Conservation (phyloP, 352 stramenopile genomes). For the Phytopythium sindhum region DNA sequence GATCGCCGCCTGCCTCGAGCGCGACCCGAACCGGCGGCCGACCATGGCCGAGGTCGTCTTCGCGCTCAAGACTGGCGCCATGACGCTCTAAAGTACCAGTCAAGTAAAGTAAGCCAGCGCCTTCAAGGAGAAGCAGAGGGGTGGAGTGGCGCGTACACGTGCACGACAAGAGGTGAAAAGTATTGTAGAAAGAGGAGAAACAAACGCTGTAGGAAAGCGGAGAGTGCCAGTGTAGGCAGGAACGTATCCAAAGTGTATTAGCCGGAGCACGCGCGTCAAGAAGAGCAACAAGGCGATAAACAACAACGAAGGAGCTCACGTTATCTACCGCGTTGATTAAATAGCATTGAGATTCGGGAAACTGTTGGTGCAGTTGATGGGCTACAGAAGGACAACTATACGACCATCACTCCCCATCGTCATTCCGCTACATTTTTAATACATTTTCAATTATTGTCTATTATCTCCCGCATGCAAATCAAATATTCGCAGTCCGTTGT, state of each 20-base stretch:
- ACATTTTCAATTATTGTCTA: not conserved
- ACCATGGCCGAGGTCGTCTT: slow-evolving; percentile 60
- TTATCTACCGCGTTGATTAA: too few relatives aligned
- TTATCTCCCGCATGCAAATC: not conserved
- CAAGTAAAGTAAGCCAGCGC: slow-evolving; percentile 3
- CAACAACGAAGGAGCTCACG: not conserved
- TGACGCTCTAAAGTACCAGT: slow-evolving; percentile 37
- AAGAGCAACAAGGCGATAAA: not conserved
- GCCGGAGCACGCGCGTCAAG: not conserved
- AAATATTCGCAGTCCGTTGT: not conserved
- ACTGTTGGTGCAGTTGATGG: too few relatives aligned
- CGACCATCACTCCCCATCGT: not conserved
- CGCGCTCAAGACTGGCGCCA: slow-evolving; percentile 56
- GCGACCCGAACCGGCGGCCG: slow-evolving; percentile 42
- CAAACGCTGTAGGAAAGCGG: not conserved
- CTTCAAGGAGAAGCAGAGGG: not conserved
- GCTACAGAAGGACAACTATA: slow-evolving; percentile 1
- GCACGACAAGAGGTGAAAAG: not conserved
- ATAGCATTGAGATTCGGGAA: too few relatives aligned
- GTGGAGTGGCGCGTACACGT: not conserved
- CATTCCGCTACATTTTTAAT: not conserved
- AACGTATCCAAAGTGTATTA: not conserved
- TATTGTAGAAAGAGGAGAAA: slow-evolving; percentile 5
- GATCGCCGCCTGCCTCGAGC: slow-evolving; percentile 58
- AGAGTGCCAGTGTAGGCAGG: not conserved